These are phyloP conservation scores for Ustilaginoidea virens DNA, from an alignment of 2,329 filamentous ascomycete genomes.

Conservation along the genomic window DNA sequence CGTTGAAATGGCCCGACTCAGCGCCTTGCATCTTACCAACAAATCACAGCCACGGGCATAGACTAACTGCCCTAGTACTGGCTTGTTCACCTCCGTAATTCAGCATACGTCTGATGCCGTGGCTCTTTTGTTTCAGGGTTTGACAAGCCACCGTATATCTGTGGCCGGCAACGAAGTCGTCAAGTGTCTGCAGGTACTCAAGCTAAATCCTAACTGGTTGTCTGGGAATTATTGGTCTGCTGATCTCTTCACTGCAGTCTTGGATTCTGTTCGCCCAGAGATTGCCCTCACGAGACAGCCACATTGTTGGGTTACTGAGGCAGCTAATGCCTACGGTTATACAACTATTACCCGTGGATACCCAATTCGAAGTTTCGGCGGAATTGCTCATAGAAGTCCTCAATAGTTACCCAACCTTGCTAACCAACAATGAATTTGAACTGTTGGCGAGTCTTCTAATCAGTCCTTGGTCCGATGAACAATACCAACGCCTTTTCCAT, in stretches of 20 bases:
- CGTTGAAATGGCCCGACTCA: conserved; percentile 7
- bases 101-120: conserved; percentile 25
- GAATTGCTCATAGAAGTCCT: conserved; percentile 52
- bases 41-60: neutral
- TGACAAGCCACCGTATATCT: conserved; percentile 11
- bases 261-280: conserved; percentile 64
- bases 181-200: conserved; percentile 40
- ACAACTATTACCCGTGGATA: conserved; percentile 40
- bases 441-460: conserved; percentile 43
- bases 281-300: conserved; percentile 38
- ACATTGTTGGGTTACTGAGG: conserved; percentile 42
- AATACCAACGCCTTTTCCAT: conserved; percentile 37
- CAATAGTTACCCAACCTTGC: conserved; percentile 47
- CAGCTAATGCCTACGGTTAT: conserved; percentile 45
- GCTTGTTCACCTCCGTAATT: conserved; percentile 23
- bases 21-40: neutral
- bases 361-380: conserved; percentile 42
- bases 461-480: conserved; percentile 40
- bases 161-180: conserved; percentile 38
- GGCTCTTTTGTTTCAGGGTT: conserved; percentile 22
- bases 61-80: conserved; percentile 16
- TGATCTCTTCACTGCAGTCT: conserved; percentile 26
- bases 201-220: neutral
- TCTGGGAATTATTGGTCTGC: neutral
- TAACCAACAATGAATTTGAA: conserved; percentile 41